Evolutionary conservation across 2,329 filamentous ascomycete genomes (phyloP), one percentile per base, ranked within the genome.

Genomic region (Zopfia rhizophila): DNA sequence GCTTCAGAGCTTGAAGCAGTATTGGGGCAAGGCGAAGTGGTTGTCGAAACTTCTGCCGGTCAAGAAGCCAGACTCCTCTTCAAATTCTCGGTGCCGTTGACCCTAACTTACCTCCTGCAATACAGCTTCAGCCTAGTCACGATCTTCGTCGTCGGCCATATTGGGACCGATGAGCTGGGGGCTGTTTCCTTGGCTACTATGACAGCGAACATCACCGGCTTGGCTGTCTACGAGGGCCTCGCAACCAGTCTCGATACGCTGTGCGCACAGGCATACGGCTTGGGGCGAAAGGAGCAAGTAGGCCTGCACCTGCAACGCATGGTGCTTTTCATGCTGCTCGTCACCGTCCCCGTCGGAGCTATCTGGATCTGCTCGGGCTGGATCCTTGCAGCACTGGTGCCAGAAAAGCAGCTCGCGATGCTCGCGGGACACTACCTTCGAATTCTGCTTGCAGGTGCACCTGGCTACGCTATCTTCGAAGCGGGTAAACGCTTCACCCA

Each of bases 391-490:
- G 66, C 73, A 3, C 69, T 81, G 4, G 73, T 82, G 3, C 75
- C 74, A 8, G 78, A 82, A 51, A 67, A 72, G 13, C 65, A 76
- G 12, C 58, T 82, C 4, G 78, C 79, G 2, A 57, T 74, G 22
- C 74, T 77, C 51, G 81, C 80, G 0, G 78, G 80, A 10, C 66
- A 64, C 0, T 83, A 81, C 45, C 56, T 83, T 23, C 69, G 73
- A 3, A 70, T 79, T 23, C 75, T 78, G 28, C 65, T 82, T 2
- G 60, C 80, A 5, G 78, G 80, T 0, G 67, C 80, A 1, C 80
- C 80, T 1, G 80, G 79, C 3, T 83, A 82, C 42, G 79, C 77
- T 1, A 72, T 73, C 3, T 83, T 83, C 21, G 81, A 83, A 50
- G 78, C 78, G 0, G 69, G 77, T 2, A 83, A 83, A 57, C 71